Conservation (phyloP, 805 yeast genomes). For the Ogataea minuta region DNA sequence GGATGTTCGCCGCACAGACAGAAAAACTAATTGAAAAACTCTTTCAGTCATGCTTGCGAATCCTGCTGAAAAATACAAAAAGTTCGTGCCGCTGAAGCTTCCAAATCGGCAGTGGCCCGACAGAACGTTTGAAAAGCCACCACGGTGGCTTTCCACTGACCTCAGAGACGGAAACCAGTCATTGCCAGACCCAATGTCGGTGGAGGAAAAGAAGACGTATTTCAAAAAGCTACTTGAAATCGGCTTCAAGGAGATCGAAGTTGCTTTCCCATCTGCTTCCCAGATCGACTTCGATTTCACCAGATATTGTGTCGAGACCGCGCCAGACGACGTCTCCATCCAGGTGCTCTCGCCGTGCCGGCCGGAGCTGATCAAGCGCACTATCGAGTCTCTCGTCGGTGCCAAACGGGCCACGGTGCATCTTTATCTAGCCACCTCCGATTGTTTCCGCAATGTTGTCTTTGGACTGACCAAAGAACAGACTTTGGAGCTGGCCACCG, state of each 20-base stretch:
- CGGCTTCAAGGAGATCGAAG: slow-evolving; percentile 81
- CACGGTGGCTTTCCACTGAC: slow-evolving; percentile 80
- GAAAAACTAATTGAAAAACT: not conserved
- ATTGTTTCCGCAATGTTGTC: slow-evolving; percentile 70
- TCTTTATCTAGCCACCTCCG: slow-evolving; percentile 73
- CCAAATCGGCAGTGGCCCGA: slow-evolving; percentile 73
- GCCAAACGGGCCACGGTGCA: slow-evolving; percentile 73
- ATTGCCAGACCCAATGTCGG: slow-evolving; percentile 81
- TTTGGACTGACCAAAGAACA: slow-evolving; percentile 69
- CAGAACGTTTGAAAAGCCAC: slow-evolving; percentile 63
- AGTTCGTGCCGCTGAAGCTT: slow-evolving; percentile 53
- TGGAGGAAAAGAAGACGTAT: slow-evolving; percentile 69
- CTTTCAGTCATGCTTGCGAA: slow-evolving; percentile 55
- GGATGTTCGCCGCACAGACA: slow-evolving; percentile 13
- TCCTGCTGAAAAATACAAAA: slow-evolving; percentile 60
- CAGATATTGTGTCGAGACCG: slow-evolving; percentile 71
- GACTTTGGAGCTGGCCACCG: slow-evolving; percentile 65
- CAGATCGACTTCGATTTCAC: slow-evolving; percentile 83
- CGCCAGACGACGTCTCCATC: slow-evolving; percentile 74
- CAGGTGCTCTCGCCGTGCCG: slow-evolving; percentile 76
- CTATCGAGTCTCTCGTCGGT: slow-evolving; percentile 69
- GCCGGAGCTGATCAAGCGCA: slow-evolving; percentile 68
- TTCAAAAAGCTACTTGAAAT: slow-evolving; percentile 68
- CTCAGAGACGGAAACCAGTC: slow-evolving; percentile 82
- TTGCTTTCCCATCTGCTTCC: slow-evolving; percentile 77